These are phyloP conservation scores for Phytophthora lateralis DNA, from an alignment of 352 stramenopile species.

Conservation along the genomic window DNA sequence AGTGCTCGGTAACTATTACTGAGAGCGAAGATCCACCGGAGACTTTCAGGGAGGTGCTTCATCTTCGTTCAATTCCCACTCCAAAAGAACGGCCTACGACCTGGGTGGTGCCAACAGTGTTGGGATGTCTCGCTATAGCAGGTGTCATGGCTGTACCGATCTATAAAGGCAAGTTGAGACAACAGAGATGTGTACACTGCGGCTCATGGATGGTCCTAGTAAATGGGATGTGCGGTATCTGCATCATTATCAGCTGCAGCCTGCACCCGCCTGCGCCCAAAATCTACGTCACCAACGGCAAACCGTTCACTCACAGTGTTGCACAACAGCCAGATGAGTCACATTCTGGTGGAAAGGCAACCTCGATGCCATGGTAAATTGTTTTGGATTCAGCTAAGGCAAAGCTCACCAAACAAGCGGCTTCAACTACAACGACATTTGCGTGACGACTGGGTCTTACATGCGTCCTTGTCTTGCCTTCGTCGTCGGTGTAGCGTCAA, in stretches of 20 bases:
- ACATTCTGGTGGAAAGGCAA: background rate
- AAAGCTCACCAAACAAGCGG: conserved; percentile 17
- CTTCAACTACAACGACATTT: conserved; percentile 13
- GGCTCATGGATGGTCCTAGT: conserved; percentile 72
- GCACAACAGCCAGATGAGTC: conserved; percentile 2
- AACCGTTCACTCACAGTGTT: conserved; percentile 26
- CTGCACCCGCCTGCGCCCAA: conserved; percentile 55
- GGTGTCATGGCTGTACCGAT: conserved; percentile 47
- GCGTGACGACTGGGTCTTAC: conserved; percentile 24
- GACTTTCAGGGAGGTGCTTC: conserved; percentile 63
- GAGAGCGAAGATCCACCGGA: conserved; percentile 46
- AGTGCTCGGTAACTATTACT: conserved; percentile 63
- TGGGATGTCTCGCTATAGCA: conserved; percentile 19
- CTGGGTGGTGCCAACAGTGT: conserved; percentile 46
- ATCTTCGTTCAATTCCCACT: conserved; percentile 56
- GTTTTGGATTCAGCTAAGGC: conserved; percentile 25
- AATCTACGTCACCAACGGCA: conserved; percentile 56
- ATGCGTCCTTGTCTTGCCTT: conserved; percentile 48
- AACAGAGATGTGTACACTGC: conserved; percentile 66
- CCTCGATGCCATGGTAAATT: conserved; percentile 14
- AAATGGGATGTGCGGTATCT: conserved; percentile 53
- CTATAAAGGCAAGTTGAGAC: conserved; percentile 53
- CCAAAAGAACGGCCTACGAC: conserved; percentile 19
- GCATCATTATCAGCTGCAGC: conserved; percentile 63
- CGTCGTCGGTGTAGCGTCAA: conserved; percentile 90